These are phyloP conservation scores for Candida manassasensis DNA, from an alignment of 805 yeast genomes.

Conservation along the genomic window DNA sequence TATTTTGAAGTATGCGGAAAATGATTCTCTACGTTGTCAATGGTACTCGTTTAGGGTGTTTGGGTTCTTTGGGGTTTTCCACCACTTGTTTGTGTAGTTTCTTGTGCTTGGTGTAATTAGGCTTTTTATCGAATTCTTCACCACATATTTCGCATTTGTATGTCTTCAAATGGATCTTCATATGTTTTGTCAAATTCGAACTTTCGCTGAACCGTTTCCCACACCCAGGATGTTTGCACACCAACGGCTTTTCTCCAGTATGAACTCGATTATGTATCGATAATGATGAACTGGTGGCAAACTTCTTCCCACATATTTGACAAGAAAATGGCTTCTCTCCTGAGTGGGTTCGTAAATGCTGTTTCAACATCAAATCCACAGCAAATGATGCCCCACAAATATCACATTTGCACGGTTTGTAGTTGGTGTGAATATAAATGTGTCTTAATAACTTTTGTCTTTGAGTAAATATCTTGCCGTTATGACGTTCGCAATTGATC, in stretches of 20 bases:
- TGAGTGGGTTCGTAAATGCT: slow-evolving; percentile 79
- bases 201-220: slow-evolving; percentile 83
- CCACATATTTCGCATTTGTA: slow-evolving; percentile 50
- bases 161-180: slow-evolving; percentile 64
- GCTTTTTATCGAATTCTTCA: slow-evolving; percentile 42
- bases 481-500: slow-evolving; percentile 67
- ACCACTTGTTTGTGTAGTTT: slow-evolving; percentile 8
- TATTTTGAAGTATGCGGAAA: too few relatives aligned
- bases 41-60: too few relatives aligned
- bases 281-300: slow-evolving; percentile 78
- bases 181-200: slow-evolving; percentile 82
- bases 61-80: neutral
- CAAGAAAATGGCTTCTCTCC: slow-evolving; percentile 88
- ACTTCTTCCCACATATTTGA: slow-evolving; percentile 64
- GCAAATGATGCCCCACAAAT: slow-evolving; percentile 71
- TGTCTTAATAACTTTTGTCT: slow-evolving; percentile 85
- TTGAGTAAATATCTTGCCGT: slow-evolving; percentile 62
- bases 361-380: slow-evolving; percentile 69
- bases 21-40: too few relatives aligned
- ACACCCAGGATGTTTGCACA: slow-evolving; percentile 77
- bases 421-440: slow-evolving; percentile 80
- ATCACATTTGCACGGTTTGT: slow-evolving; percentile 72
- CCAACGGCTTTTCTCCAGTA: slow-evolving; percentile 85
- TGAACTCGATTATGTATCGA: slow-evolving; percentile 83
- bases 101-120: slow-evolving; percentile 12